A percentile compares a stretch with the other conserved stretches of the same genome.
phyloP scores from a whole-genome alignment of 78 protist genomes.

The Bigelowiella natans region DNA sequence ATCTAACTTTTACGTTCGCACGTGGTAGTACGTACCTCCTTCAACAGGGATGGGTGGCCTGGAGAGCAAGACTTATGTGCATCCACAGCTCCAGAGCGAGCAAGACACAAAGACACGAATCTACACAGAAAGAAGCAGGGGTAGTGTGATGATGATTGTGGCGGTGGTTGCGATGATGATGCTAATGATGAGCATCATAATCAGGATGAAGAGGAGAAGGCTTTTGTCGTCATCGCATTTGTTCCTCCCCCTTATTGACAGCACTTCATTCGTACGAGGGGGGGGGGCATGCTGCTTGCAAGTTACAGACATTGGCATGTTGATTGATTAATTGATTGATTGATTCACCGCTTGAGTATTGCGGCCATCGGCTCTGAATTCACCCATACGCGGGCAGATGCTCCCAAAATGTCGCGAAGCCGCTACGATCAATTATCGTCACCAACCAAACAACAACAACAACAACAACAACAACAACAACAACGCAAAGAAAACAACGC shows the following conservation, averaged over 20 bases:
- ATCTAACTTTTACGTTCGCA: neutral
- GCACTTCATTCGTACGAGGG: neutral
- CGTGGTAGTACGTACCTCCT: slow-evolving; percentile 1
- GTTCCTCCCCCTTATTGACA: too few relatives aligned
- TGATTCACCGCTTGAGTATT: neutral
- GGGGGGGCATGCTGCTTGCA: too few relatives aligned
- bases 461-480: too few relatives aligned
- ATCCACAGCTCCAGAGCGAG: neutral
- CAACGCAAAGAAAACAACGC: too few relatives aligned
- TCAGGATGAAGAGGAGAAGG: too few relatives aligned
- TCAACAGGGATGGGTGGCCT: neutral
- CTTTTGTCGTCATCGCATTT: too few relatives aligned
- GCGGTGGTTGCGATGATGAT: neutral
- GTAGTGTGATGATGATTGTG: neutral
- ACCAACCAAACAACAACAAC: neutral
- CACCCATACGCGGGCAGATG: neutral
- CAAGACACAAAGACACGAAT: neutral
- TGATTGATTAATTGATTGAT: too few relatives aligned
- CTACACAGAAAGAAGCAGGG: neutral
- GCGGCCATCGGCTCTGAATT: neutral
- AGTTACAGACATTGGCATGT: too few relatives aligned
- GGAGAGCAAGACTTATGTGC: neutral
- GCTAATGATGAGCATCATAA: too few relatives aligned
- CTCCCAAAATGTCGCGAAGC: neutral
- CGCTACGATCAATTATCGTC: neutral